Evolutionary conservation across 257 asterid genomes (phyloP).

Genomic region (Scutellaria baicalensis): DNA sequence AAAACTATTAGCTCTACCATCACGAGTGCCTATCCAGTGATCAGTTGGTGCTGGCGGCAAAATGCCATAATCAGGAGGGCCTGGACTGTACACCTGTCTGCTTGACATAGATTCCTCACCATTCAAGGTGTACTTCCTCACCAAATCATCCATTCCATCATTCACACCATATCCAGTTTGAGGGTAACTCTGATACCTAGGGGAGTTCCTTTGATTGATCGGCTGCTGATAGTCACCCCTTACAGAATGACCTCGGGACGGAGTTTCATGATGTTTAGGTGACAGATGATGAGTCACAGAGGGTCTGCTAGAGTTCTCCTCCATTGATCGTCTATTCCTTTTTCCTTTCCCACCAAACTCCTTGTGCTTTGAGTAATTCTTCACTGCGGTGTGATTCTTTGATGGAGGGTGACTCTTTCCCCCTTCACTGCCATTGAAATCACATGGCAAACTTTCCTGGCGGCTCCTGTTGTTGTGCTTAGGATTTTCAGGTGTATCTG

Average conservation of each 20-base stretch:
- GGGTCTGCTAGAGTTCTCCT: slow-evolving; percentile 10
- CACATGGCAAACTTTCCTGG: slow-evolving; percentile 7
- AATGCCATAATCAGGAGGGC: slow-evolving; percentile 27
- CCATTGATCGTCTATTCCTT: slow-evolving; percentile 7
- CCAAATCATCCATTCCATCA: slow-evolving; percentile 11
- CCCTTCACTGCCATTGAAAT: slow-evolving; percentile 13
- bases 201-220: not conserved
- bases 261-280: slow-evolving; percentile 8
- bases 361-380: not conserved
- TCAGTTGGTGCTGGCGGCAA: slow-evolving; percentile 14
- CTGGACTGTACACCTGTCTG: slow-evolving; percentile 14
- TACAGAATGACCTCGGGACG: slow-evolving; percentile 12
- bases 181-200: slow-evolving; percentile 17
- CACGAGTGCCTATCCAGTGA: slow-evolving; percentile 14
- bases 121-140: slow-evolving; percentile 18
- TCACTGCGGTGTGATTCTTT: slow-evolving; percentile 10
- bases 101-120: slow-evolving; percentile 21
- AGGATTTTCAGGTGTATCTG: slow-evolving; percentile 17
- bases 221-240: slow-evolving; percentile 24
- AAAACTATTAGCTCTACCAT: slow-evolving; percentile 10
- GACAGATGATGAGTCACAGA: slow-evolving; percentile 14
- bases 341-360: slow-evolving; percentile 12
- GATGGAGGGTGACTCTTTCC: slow-evolving; percentile 7
- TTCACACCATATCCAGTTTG: slow-evolving; percentile 15
- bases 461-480: slow-evolving; percentile 19